phyloP scores from a whole-genome alignment of 441 rosid genomes.

The Lepidium campestre region DNA sequence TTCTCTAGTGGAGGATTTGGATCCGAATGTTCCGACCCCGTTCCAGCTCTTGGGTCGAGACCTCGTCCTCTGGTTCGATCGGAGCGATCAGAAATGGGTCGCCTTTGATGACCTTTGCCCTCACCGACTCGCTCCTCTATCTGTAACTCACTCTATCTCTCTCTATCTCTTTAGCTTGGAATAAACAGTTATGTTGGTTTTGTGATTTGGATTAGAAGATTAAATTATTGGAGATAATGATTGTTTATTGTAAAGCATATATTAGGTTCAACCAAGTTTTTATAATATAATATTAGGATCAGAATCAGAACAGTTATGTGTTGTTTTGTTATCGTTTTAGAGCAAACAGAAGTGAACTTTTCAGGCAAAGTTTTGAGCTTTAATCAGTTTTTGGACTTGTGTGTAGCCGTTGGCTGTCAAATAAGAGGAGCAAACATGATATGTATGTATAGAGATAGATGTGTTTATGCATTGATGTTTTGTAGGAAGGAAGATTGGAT shows the following conservation, averaged over 20 bases:
- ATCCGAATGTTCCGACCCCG: slow-evolving; percentile 54
- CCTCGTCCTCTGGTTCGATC: slow-evolving; percentile 78
- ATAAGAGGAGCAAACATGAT: too few relatives aligned
- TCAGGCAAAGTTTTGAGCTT: neutral
- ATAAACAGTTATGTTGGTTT: slow-evolving; percentile 1
- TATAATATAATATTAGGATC: neutral
- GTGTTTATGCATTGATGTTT: slow-evolving; percentile 5
- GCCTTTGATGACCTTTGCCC: slow-evolving; percentile 88
- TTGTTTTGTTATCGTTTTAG: neutral
- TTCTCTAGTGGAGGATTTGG: slow-evolving; percentile 75
- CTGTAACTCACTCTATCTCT: slow-evolving; percentile 37
- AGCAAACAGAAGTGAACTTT: neutral
- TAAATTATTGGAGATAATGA: neutral
- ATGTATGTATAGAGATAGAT: neutral
- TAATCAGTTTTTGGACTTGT: neutral
- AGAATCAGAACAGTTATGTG: neutral
- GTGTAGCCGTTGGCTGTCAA: too few relatives aligned
- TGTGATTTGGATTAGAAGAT: neutral
- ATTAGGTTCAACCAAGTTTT: neutral
- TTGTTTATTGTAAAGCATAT: slow-evolving; percentile 9
- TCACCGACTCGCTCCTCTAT: slow-evolving; percentile 82
- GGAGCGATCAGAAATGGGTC: slow-evolving; percentile 51
- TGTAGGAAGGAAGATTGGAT: slow-evolving; percentile 80
- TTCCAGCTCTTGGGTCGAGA: slow-evolving; percentile 88
- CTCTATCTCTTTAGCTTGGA: neutral